Evolutionary conservation across 306 rosid genomes (phyloP), one percentile per base, ranked within the genome.

Genomic region (Morella rubra): DNA sequence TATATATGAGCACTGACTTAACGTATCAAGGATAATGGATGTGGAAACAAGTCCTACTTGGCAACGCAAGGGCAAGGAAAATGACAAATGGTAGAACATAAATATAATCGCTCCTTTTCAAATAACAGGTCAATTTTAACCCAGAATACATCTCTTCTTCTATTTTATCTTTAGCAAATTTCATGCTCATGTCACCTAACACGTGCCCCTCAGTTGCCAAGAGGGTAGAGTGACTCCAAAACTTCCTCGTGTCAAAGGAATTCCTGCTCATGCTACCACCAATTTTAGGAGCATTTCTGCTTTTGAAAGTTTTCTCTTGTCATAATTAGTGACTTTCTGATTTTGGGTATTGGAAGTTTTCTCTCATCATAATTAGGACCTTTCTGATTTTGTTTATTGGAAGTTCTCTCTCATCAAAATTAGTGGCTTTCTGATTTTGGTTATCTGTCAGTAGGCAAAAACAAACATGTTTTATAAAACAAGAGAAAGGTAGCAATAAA

Each of bases 1-100:
- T 24, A 62, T 62, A 62, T 14, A 62, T 62, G 46, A 62, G 24
- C 70, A 65, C 50, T 65, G 15, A 65, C 18, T 42, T 65, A n/a
- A 42, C 20, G 11, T 16, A 52, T 37, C 24, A 14, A 37, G 44
- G 1, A 9, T 18, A 41, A 65, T n/a, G 7, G 24, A 65, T 4
- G 71, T 18, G 50, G 5, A 42, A 42, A 42, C 71, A 9, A 18
- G 32, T 18, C 24, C 49, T 8, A 65, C 71, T 16, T 41, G 49
- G n/a, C 14, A 40, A 65, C 49, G 41, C 40, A 8, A 41, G 24
- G 49, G 47, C n/a, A n/a, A 66, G 50, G 6, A 66, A 32, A 8
- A 60, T 27, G 42, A 14, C 42, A 11, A 60, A 42, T 7, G 32
- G 22, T 7, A 66, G 42, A 40, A 42, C 37, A 14, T 24, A 8